Evolutionary conservation across 2,329 filamentous ascomycete species (phyloP).

Genomic region (Rosellinia necatrix): DNA sequence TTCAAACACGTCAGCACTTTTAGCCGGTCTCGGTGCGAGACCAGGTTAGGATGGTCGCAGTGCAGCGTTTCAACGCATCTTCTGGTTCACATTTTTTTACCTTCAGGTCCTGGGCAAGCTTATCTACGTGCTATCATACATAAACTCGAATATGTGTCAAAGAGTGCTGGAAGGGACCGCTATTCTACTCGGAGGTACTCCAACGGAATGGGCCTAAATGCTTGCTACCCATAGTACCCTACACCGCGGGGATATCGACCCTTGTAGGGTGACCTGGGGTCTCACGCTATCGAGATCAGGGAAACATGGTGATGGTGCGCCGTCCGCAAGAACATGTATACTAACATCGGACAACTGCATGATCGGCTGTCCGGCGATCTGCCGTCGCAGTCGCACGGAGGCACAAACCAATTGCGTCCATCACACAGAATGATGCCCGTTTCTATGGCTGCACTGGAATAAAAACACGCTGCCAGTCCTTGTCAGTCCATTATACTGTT

Average conservation of each 20-base stretch:
- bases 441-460: slow-evolving; percentile 8
- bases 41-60: slow-evolving; percentile 27
- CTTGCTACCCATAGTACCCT: slow-evolving; percentile 7
- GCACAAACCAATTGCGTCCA: slow-evolving; percentile 1
- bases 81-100: slow-evolving; percentile 4
- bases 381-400: slow-evolving; percentile 5
- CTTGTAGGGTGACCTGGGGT: neutral
- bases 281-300: neutral
- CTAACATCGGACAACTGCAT: slow-evolving; percentile 7
- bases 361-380: slow-evolving; percentile 19
- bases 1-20: slow-evolving; percentile 27
- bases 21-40: slow-evolving; percentile 26
- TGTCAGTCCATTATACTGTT: slow-evolving; percentile 9
- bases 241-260: slow-evolving; percentile 13
- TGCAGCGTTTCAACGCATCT: slow-evolving; percentile 27
- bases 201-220: slow-evolving; percentile 9
- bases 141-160: slow-evolving; percentile 6
- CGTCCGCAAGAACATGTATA: slow-evolving; percentile 2
- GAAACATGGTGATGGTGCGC: neutral
- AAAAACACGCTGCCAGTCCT: slow-evolving; percentile 2
- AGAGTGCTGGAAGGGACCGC: slow-evolving; percentile 7
- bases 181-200: slow-evolving; percentile 13
- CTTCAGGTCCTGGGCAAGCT: slow-evolving; percentile 10
- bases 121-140: slow-evolving; percentile 6
- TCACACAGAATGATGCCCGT: neutral